Conservation (phyloP, 129 eudicot species). For the Logfia minima region DNA sequence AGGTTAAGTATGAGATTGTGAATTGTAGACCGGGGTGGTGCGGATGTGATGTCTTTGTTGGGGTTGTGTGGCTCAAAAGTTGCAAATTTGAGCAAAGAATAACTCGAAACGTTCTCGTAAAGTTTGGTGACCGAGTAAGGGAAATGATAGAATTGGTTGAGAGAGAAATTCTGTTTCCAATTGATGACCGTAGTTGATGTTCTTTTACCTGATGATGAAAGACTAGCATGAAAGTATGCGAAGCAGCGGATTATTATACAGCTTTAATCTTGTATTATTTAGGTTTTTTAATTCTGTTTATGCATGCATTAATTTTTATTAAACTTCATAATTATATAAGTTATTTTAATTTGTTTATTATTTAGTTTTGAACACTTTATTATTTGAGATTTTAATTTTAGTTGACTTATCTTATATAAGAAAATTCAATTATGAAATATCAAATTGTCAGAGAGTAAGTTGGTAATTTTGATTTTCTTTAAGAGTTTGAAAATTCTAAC, state of each 20-base stretch:
- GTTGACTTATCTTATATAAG: no score
- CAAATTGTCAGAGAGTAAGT: no score
- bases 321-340: conserved; percentile 36
- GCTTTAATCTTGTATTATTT: conserved; percentile 30
- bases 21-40: conserved; percentile 42
- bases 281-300: no score
- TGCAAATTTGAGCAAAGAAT: conserved; percentile 37
- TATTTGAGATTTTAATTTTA: neutral
- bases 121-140: neutral
- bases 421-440: no score
- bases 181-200: neutral
- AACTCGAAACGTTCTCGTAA: neutral
- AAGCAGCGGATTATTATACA: conserved; percentile 24
- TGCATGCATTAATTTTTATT: no score
- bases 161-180: neutral
- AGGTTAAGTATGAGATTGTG: conserved; percentile 53
- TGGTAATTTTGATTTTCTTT: no score
- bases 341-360: conserved; percentile 31
- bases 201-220: no score
- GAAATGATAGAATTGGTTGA: neutral
- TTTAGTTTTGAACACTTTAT: neutral
- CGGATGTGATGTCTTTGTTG: conserved; percentile 57
- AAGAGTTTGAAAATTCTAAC: no score
- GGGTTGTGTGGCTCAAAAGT: conserved; percentile 58
- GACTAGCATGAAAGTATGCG: neutral